phyloP scores from a whole-genome alignment of 139 green algal species.

The Monoraphidium neglectum region DNA sequence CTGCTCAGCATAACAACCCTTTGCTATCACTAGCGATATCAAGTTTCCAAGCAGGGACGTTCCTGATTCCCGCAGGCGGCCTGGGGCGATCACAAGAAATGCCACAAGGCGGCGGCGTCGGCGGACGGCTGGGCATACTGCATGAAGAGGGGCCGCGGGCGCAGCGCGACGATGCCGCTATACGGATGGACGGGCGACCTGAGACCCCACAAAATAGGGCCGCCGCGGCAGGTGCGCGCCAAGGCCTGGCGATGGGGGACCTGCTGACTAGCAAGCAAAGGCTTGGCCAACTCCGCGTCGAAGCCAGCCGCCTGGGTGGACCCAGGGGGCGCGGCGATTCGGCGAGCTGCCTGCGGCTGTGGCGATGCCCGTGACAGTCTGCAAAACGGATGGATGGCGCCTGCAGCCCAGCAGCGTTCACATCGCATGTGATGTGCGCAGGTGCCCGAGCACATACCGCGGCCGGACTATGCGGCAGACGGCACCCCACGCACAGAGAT shows the following conservation, averaged over 20 bases:
- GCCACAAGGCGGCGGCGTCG: conserved; percentile 49
- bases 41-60: too few species aligned
- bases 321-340: not conserved
- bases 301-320: not conserved
- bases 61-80: conserved; percentile 44
- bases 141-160: conserved; percentile 63
- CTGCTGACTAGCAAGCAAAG: too few species aligned
- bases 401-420: too few species aligned
- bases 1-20: too few species aligned
- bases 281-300: too few species aligned
- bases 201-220: conserved; percentile 75
- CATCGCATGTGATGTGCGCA: too few species aligned
- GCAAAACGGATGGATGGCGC: too few species aligned
- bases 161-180: conserved; percentile 62
- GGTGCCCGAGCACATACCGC: conserved; percentile 72
- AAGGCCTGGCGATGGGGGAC: too few species aligned
- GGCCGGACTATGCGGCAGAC: conserved; percentile 69
- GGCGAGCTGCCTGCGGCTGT: not conserved
- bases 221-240: conserved; percentile 65
- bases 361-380: too few species aligned
- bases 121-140: conserved; percentile 75
- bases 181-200: conserved; percentile 91
- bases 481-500: conserved; percentile 73
- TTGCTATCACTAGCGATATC: too few species aligned
- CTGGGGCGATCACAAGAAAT: conserved; percentile 82